Conservation (phyloP, 495 filamentous ascomycete genomes). For the Penicillium cataractarum region DNA sequence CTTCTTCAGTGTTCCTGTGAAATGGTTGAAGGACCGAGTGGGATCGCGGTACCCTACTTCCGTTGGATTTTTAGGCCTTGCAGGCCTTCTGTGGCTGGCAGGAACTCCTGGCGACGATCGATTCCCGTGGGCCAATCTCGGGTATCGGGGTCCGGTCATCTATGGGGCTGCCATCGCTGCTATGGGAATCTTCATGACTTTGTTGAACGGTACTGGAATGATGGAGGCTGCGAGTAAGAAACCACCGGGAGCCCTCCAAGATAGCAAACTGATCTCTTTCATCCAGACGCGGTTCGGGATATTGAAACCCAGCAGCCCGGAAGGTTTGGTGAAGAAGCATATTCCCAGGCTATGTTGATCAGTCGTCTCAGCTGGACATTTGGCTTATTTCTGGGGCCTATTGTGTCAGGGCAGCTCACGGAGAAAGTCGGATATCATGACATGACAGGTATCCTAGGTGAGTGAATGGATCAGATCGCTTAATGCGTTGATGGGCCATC, state of each 20-base stretch:
- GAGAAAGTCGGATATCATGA: slow-evolving; percentile 1
- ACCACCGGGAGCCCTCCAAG: too few relatives aligned
- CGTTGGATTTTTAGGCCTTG: neutral
- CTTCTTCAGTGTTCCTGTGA: neutral
- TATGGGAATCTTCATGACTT: neutral
- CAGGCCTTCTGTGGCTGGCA: neutral
- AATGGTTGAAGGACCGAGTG: slow-evolving; percentile 1
- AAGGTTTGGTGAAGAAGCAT: neutral
- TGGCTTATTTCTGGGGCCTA: neutral
- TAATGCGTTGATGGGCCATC: neutral
- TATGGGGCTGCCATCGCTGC: neutral
- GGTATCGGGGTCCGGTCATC: neutral
- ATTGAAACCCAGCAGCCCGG: neutral
- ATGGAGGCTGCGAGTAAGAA: slow-evolving; percentile 1
- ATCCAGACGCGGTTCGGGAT: neutral
- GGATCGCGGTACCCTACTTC: neutral
- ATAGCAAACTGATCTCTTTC: neutral
- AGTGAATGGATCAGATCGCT: neutral
- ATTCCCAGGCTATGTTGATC: slow-evolving; percentile 1
- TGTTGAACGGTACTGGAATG: slow-evolving; percentile 5
- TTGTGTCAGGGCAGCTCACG: neutral
- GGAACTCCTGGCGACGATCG: neutral
- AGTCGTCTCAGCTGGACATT: neutral
- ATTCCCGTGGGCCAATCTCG: neutral
- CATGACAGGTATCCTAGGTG: neutral